These are phyloP conservation scores for Russula griseocarnosa DNA, from an alignment of 768 basidiomycete species.

Conservation along the genomic window DNA sequence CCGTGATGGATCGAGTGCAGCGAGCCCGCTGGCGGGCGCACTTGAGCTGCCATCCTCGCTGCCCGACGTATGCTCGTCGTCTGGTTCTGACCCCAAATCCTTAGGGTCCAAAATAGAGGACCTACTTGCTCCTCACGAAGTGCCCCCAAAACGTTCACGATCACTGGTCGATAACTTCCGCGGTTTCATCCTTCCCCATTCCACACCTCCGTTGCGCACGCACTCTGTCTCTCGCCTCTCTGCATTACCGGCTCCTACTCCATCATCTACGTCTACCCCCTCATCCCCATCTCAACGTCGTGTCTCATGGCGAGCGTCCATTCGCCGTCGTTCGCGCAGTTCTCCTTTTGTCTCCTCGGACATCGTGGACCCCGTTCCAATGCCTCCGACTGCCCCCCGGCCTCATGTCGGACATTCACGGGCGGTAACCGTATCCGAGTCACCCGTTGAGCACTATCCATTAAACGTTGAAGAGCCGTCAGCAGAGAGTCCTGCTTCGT, in stretches of 20 bases:
- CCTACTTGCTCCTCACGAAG: slow-evolving; percentile 22
- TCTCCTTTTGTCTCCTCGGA: slow-evolving; percentile 20
- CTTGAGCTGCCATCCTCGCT: slow-evolving; percentile 29
- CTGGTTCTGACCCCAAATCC: slow-evolving; percentile 26
- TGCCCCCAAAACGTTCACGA: slow-evolving; percentile 40
- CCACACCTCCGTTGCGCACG: slow-evolving; percentile 25
- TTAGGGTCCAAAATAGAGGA: slow-evolving; percentile 31
- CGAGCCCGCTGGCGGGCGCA: slow-evolving; percentile 15
- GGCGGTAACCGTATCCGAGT: neutral
- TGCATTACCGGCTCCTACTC: neutral
- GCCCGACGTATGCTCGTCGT: slow-evolving; percentile 26
- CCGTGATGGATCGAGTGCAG: slow-evolving; percentile 13
- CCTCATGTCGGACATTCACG: neutral
- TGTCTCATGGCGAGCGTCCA: slow-evolving; percentile 10
- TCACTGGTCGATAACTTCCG: slow-evolving; percentile 62
- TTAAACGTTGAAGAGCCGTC: slow-evolving; percentile 2
- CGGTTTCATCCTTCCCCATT: slow-evolving; percentile 44
- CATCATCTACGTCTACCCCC: slow-evolving; percentile 7
- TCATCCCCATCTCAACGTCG: slow-evolving; percentile 18
- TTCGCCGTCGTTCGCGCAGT: slow-evolving; percentile 24
- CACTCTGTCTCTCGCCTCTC: slow-evolving; percentile 24
- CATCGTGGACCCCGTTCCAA: neutral
- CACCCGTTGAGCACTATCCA: neutral
- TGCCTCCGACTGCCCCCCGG: neutral
- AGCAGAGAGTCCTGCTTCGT: neutral